Evolutionary conservation across 306 rosid genomes (phyloP).

Genomic region (Lupinus albus): DNA sequence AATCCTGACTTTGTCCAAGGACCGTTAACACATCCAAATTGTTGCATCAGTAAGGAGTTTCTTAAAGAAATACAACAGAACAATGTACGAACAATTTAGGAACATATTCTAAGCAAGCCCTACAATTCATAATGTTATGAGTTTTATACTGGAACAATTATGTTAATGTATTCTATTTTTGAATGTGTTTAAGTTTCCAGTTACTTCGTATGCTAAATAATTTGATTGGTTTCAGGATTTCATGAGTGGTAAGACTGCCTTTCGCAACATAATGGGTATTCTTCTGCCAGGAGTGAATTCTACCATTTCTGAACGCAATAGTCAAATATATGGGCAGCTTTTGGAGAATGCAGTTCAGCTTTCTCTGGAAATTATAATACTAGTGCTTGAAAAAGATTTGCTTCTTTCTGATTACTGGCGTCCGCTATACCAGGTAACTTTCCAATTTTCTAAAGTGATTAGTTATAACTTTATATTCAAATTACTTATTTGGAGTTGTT

Average conservation of each 20-base stretch:
- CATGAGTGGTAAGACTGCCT: conserved; percentile 91
- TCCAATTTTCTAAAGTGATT: conserved; percentile 7
- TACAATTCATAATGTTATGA: conserved; percentile 6
- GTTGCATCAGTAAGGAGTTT: not conserved
- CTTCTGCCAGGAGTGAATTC: conserved; percentile 81
- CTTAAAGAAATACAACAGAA: not conserved
- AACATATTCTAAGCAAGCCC: not conserved
- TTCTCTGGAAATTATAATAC: conserved; percentile 80
- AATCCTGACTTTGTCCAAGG: not conserved
- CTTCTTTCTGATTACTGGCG: conserved; percentile 94
- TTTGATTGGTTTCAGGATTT: conserved; percentile 68
- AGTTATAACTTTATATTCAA: not conserved
- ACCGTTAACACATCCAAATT: not conserved
- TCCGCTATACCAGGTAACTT: conserved; percentile 80
- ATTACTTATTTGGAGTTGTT: conserved; percentile 9
- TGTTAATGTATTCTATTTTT: conserved; percentile 4
- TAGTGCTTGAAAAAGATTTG: conserved; percentile 79
- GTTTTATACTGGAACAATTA: conserved; percentile 4
- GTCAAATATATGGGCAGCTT: conserved; percentile 77
- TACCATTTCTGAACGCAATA: conserved; percentile 71
- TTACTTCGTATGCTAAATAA: conserved; percentile 3
- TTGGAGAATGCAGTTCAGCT: conserved; percentile 92
- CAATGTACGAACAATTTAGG: not conserved
- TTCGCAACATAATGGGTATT: conserved; percentile 91
- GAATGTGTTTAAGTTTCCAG: conserved; percentile 3